Conservation (phyloP, 108 stramenopile genomes). For the Mediolabrus comicus region DNA sequence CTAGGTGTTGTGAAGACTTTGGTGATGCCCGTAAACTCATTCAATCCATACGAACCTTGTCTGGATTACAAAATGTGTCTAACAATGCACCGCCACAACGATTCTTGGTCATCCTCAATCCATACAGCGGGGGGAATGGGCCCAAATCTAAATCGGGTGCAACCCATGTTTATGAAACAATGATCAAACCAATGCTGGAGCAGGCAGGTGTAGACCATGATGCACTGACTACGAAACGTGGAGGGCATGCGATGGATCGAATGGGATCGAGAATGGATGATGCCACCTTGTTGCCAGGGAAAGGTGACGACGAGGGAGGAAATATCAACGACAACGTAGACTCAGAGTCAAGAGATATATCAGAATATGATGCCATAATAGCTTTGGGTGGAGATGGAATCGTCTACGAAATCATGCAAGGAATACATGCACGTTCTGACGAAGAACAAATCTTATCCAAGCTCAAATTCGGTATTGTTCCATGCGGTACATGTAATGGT, state of each 20-base stretch:
- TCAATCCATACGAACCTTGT: constrained; percentile 49
- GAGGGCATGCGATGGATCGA: constrained; percentile 70
- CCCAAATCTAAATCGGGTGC: constrained; percentile 44
- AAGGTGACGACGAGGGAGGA: background rate
- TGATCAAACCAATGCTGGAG: constrained; percentile 71
- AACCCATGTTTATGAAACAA: constrained; percentile 36
- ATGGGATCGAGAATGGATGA: constrained; percentile 32
- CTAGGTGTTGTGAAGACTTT: constrained; percentile 63
- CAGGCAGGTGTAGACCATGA: constrained; percentile 69
- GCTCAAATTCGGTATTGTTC: constrained; percentile 71
- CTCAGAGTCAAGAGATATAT: constrained; percentile 39
- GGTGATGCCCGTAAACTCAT: constrained; percentile 44
- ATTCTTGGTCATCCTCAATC: constrained; percentile 80
- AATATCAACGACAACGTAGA: constrained; percentile 19
- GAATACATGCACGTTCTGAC: constrained; percentile 55
- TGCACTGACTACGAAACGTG: constrained; percentile 46
- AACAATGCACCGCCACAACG: constrained; percentile 10
- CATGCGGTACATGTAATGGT: constrained; percentile 86
- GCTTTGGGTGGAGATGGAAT: constrained; percentile 87
- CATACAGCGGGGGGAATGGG: constrained; percentile 56
- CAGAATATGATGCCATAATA: constrained; percentile 67
- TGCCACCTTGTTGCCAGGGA: background rate
- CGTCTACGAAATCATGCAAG: constrained; percentile 80
- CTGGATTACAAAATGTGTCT: constrained; percentile 3
- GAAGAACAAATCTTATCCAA: constrained; percentile 31